These are phyloP conservation scores for Canavalia gladiata DNA, from an alignment of 306 rosid species.

Conservation along the genomic window DNA sequence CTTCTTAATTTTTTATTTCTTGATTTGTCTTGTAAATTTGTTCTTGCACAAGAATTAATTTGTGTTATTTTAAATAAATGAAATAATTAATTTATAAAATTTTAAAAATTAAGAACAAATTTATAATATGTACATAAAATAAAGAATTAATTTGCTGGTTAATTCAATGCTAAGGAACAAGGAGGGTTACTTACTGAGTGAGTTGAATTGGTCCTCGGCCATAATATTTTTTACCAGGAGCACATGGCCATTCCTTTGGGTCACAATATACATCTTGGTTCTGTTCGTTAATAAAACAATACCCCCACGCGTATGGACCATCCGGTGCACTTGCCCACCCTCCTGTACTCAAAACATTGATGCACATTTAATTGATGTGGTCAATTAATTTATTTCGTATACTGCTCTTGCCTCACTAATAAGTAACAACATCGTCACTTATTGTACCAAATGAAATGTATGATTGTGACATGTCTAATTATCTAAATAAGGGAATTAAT, in stretches of 20 bases:
- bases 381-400: not conserved
- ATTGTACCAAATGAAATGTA: not conserved
- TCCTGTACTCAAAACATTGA: slow-evolving; percentile 42
- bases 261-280: slow-evolving; percentile 45
- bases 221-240: slow-evolving; percentile 64
- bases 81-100: too few relatives aligned
- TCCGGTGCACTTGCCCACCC: slow-evolving; percentile 75
- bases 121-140: too few relatives aligned
- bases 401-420: not conserved
- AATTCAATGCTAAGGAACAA: not conserved
- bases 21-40: too few relatives aligned
- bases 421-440: not conserved
- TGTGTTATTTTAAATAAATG: too few relatives aligned
- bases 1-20: too few relatives aligned
- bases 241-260: slow-evolving; percentile 58
- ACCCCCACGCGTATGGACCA: slow-evolving; percentile 76
- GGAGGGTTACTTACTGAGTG: slow-evolving; percentile 51
- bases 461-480: not conserved
- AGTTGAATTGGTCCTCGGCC: slow-evolving; percentile 85
- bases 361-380: not conserved
- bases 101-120: too few relatives aligned
- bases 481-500: too few relatives aligned
- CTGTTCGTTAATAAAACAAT: slow-evolving; percentile 61
- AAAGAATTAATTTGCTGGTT: too few relatives aligned
- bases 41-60: too few relatives aligned